Evolutionary conservation across 2,329 filamentous ascomycete genomes (phyloP), one percentile per base, ranked within the genome.

Genomic region (Fusarium globosum): DNA sequence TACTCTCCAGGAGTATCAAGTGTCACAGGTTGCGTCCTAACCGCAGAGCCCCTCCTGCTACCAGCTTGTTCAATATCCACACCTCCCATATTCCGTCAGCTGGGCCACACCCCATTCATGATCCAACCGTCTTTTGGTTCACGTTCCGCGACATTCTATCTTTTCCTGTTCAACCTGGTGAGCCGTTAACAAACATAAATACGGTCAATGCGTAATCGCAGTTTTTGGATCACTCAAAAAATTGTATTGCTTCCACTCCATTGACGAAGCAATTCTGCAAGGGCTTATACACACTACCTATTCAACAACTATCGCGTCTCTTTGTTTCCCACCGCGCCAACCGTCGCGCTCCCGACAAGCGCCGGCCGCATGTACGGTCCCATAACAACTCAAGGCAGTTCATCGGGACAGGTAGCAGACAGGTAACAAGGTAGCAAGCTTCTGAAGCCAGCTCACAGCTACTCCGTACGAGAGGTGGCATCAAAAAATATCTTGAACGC

Each of bases 291-390:
- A 49, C 33, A 58, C 35, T 36, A 51, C 16, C 35, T 28, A n/a
- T 69, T 41, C n/a, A 51, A 36, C 43, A 26, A 45, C 39, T 30
- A 59, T 59, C 69, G 75, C 73, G 67, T 72, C 71, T 77, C 68
- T 74, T 61, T 72, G 59, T 60, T 72, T 62, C 59, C 59, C 52
- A 59, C 67, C 72, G 72, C 74, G 74, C 72, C 76, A 74, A 73
- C 71, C 69, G 64, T 72, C 69, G 66, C 62, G 71, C 76, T 59
- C 76, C 72, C 66, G 76, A 78, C 74, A 77, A 77, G 76, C 76
- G 76, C 76, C 71, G 72, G 72, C 69, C 70, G 74, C 76, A 77
- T 68, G 63, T 73, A 60, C 62, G 74, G 70, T 72, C 72, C 57
- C 60, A 69, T 64, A 56, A 66, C 53, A 76, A 66, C 59, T 69